Conservation (phyloP, 1,284 basidiomycete genomes). For the Rhodofomes roseus region DNA sequence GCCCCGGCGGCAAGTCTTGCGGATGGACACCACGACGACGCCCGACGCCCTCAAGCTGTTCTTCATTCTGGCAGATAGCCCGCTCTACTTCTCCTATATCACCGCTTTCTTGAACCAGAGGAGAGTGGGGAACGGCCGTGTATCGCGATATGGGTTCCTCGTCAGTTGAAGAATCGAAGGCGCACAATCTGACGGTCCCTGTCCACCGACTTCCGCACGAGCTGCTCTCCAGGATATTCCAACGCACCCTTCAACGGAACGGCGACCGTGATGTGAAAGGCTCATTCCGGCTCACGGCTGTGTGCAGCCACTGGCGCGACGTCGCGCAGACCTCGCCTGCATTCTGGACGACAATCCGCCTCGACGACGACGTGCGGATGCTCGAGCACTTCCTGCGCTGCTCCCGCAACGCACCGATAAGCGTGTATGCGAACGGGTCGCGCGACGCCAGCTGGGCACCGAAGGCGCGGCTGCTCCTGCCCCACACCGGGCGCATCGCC, state of each 20-base stretch:
- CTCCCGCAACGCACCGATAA: background rate
- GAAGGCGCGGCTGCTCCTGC: background rate
- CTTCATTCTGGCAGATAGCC: no score
- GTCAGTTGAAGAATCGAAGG: background rate
- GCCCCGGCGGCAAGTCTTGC: no score
- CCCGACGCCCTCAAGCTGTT: no score
- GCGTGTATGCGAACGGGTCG: background rate
- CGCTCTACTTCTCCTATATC: no score
- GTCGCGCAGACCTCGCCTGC: background rate
- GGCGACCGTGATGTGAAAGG: background rate
- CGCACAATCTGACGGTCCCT: background rate
- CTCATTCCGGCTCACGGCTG: background rate
- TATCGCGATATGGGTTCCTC: no score
- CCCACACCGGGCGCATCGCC: background rate
- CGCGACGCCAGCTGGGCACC: background rate
- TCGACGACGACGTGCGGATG: background rate
- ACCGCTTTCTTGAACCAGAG: no score
- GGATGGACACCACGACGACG: no score
- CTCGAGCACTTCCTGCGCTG: background rate
- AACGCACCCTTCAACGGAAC: background rate
- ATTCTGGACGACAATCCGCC: background rate
- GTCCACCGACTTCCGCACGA: background rate
- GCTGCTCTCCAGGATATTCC: background rate
- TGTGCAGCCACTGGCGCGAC: background rate
- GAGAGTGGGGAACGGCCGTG: no score